These are phyloP conservation scores for Trichoderma reesei DNA, from an alignment of 495 filamentous ascomycete species.

Conservation along the genomic window DNA sequence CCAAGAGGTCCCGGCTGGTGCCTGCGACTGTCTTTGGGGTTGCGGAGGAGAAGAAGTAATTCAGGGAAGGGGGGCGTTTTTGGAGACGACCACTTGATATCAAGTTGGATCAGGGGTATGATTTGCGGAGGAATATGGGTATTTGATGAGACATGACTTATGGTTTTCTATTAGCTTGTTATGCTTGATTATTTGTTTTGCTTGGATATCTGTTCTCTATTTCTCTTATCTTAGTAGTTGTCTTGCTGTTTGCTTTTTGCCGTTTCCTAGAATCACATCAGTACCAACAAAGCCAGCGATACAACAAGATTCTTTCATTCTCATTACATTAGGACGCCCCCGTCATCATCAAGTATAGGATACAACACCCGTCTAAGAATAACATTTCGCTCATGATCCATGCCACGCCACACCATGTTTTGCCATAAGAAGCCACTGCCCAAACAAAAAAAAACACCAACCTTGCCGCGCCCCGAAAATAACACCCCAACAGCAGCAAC, in stretches of 20 bases:
- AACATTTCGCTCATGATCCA: background rate
- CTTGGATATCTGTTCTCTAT: background rate
- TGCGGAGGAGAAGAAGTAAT: background rate
- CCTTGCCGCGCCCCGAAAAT: background rate
- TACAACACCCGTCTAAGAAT: background rate
- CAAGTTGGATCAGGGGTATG: too few species aligned
- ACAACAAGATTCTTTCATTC: too few species aligned
- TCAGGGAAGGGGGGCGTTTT: background rate
- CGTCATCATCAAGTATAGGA: background rate
- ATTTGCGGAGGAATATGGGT: too few species aligned
- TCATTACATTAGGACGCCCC: background rate
- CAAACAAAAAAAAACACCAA: background rate
- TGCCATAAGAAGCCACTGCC: background rate
- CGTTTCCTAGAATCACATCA: background rate
- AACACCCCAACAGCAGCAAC: background rate
- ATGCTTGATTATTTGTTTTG: background rate
- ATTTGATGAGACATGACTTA: background rate
- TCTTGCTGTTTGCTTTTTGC: too few species aligned
- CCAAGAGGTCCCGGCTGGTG: background rate
- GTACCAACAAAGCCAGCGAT: too few species aligned
- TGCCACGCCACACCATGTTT: background rate
- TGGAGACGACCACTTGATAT: too few species aligned
- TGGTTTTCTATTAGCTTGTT: background rate
- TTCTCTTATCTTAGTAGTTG: too few species aligned
- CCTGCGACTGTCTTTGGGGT: background rate